Base-by-base conservation (phyloP, 2,329 filamentous ascomycete species). In the Intubia oerlemansii region DNA sequence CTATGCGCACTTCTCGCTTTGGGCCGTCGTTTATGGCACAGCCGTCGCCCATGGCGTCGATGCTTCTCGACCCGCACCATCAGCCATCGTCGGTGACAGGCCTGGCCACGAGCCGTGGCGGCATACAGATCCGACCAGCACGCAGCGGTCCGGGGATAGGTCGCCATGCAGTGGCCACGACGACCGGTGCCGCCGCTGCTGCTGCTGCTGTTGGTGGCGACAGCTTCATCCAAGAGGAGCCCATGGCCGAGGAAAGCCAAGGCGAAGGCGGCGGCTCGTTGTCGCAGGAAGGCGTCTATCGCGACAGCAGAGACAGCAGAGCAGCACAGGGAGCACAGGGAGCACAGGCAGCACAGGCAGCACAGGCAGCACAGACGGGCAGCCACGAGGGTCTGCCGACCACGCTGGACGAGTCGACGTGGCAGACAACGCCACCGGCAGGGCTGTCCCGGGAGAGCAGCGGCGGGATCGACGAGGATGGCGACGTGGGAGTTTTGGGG, bases 21-120 rank as follows among this genome's bases (percentile, higher is more conserved):
- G 54, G 57, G 27, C 43, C 56, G 31, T 45, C 46, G 3, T 47
- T 29, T 1, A 24, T 62, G 30, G 49, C 56, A n/a, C 51, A 57
- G 28, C 53, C 62, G 5, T 76, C 70, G 8, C 73, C 74, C 5
- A 71, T 78, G 61, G 66, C 69, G 12, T 81, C 75, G 2, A 65
- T 78, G 38, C 56, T 84, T 2, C 55, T 84, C 3, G 77, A 84
- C 47, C 69, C 75, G 3, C 75, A 78, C 42, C 71, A 84, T 35
- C 75, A 82, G 35, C 76, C 75, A 5, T 54, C 58, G 2, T n/a
- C n/a, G n/a, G n/a, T n/a, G n/a, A n/a, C n/a, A n/a, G n/a, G n/a
- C n/a, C n/a, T n/a, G n/a, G n/a, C n/a, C n/a, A n/a, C n/a, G n/a
- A n/a, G n/a, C n/a, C n/a, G n/a, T n/a, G n/a, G n/a, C n/a, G n/a